Base-by-base conservation (phyloP, 768 basidiomycete genomes). In the Brasilioporus rufonigricans region DNA sequence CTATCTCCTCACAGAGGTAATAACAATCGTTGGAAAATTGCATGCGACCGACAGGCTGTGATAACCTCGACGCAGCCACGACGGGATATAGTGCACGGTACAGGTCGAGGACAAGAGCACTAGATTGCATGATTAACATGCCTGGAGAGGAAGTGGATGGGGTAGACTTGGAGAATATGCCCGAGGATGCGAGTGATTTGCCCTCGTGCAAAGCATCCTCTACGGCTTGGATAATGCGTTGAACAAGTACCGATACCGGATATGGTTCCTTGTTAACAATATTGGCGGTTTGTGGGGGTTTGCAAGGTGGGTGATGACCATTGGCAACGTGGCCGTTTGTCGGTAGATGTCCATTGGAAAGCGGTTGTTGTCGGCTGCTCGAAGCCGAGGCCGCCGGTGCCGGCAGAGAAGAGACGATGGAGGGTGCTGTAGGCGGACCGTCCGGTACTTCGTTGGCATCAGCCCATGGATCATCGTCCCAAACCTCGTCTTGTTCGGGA, bases 1-100 rank as follows among this genome's bases (percentile, higher is more conserved):
- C 27, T 0, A 87, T 66, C 60, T 87, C 80, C 21, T 72, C 69
- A 29, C 76, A 77, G 26, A 95, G 77, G 66, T 87, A 91, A 21
- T 80, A 62, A 60, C 86, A 91, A 58, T 95, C 88, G 66, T 97
- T 97, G 18, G 90, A 85, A 66, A 88, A 88, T 46, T 83, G 81
- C 80, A 96, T 85, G 1, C 80, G 75, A 26, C 76, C 71, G 19
- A 81, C 82, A 11, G 85, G 73, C 0, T 78, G 73, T 35, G 76
- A 68, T 29, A 89, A 69, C 43, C 76, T 73, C 35, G 74, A 61
- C 1, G 74, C 69, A 55, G 83, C 83, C 32, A 77, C 77, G 35
- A 89, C 77, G 13, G 91, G 91, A 65, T 89, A 84, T 24, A 97
- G 67, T 1, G 91, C 90, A 41, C 88, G 80, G 71, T 85, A 89